Evolutionary conservation across 2,329 filamentous ascomycete species (phyloP), one percentile per base, ranked within the genome.

Genomic region (Fusarium albosuccineum): DNA sequence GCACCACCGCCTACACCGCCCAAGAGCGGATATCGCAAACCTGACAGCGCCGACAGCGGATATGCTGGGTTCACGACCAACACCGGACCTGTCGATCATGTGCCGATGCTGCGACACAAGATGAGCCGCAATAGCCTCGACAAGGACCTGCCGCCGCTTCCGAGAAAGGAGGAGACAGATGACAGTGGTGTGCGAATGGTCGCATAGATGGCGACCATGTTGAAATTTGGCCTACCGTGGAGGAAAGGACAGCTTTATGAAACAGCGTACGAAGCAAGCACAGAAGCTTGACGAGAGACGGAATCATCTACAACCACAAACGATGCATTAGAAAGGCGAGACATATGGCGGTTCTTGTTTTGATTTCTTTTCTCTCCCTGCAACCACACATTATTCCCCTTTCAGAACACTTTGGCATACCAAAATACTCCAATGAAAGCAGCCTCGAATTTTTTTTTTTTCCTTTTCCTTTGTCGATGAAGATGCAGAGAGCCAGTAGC

Each of bases 101-200:
- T 68, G 57, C 64, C 72, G 39, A 77, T 72, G 60, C 70, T 80
- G 41, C 76, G 77, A 37, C 65, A 75, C 30, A 78, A 77, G 62
- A 70, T 87, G 60, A 86, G 85, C 75, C 83, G 82, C 46, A 84
- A 87, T 40, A 89, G 87, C 66, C 77, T 89, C 42, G 85, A 89
- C 68, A 90, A 90, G 77, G 82, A 83, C 10, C 75, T 90, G 46
- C 88, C 87, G 7, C 85, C 87, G 4, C 75, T 90, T 44, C 88
- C 88, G 17, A 70, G 62, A 29, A 72, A 76, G 63, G 73, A 75
- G 62, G 66, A 69, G 40, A 69, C 65, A 40, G 68, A 73, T 33
- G 70, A 74, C 42, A 72, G 70, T 49, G 70, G 72, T 33, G 59
- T 76, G 46, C 71, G 72, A 63, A 67, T 79, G 74, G 71, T 75